Evolutionary conservation across 148 eudicot genomes (phyloP), one percentile per base, ranked within the genome.

Genomic region (Linanthus parryae): DNA sequence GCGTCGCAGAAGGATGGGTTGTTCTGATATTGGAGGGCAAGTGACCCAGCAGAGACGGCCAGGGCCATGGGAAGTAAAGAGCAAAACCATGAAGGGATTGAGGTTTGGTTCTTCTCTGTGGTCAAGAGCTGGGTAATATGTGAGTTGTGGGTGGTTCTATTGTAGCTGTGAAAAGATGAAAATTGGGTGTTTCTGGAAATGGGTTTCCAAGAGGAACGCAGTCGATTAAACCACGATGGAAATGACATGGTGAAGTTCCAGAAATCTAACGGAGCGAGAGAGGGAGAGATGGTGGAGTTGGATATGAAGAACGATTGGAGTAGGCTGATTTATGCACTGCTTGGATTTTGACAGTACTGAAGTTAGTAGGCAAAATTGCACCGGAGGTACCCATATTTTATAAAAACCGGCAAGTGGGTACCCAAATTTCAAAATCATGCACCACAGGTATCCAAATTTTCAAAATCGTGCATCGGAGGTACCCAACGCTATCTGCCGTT

Each of bases 141-240:
- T 4, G 66, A 49, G 39, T 1, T 30, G 8, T 16, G 69, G 19
- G 69, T 42, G 31, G n/a, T n/a, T n/a, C 35, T 38, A 19, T 26
- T 10, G 24, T 24, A 26, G 7, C 8, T 57, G 10, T 45, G 44
- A 18, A 52, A 25, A 18, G 49, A 45, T 8, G 59, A 56, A 38
- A 26, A 35, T 52, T 62, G 68, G 44, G 78, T 30, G 37, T 57
- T 69, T 22, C 53, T 38, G 35, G 26, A 67, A 21, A 77, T 6
- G 43, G 78, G 61, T 74, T 52, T 77, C 18, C 78, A 72, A 8
- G 82, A 72, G 16, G 78, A 70, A 20, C 81, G 83, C 8, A 84
- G 15, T 14, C 84, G 84, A 63, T 72, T 48, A 28, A 81, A 57
- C 81, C 76, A 77, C 14, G 62, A 60, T 7, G 65, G 54, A 28